Evolutionary conservation across 2,329 filamentous ascomycete genomes (phyloP), one percentile per base, ranked within the genome.

Genomic region (Xylaria arbuscula): DNA sequence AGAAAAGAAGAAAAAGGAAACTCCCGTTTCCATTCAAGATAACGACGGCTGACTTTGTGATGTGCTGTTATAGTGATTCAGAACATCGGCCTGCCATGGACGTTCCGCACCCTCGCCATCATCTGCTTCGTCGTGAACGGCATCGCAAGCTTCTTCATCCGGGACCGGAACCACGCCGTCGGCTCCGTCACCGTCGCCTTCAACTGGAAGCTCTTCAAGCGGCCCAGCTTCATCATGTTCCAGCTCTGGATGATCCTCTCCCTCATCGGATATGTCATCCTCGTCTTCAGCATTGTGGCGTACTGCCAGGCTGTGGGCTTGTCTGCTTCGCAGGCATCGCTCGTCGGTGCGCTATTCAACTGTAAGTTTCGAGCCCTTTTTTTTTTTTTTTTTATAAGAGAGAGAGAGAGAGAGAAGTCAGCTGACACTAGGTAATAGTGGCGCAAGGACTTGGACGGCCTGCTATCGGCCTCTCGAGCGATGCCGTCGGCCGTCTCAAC

Each of bases 281-380:
- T 94, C n/a, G 85, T 94, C 53, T 95, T 94, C 79, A 91, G 88
- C 11, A 81, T 94, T 54, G 89, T 92, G 15, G 92, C 90, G 76
- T 95, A 93, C 75, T 90, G 90, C 45, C 85, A 87, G 64, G 85
- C 85, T 4, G 87, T 94, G 51, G 92, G 92, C 1, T 85, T 94
- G 36, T 84, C 84, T 0, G 83, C 91, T 1, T 84, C 86, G 5
- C 89, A 94, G 75, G 92, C 90, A 7, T 89, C 89, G 0, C 83
- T 93, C 17, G 84, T 93, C 54, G 90, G 88, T n/a, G 92, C 92
- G 4, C 79, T 94, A 45, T 85, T 94, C 73, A 94, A 93, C 76
- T 76, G 91, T 75, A 82, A 86, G 65, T 76, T 11, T 55, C n/a
- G 8, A 3, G 11, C 28, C 28, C 5, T 28, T 28, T 28, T 28